These are phyloP conservation scores for Acorus calamus DNA, from an alignment of 106 monocot genomes.

Conservation along the genomic window DNA sequence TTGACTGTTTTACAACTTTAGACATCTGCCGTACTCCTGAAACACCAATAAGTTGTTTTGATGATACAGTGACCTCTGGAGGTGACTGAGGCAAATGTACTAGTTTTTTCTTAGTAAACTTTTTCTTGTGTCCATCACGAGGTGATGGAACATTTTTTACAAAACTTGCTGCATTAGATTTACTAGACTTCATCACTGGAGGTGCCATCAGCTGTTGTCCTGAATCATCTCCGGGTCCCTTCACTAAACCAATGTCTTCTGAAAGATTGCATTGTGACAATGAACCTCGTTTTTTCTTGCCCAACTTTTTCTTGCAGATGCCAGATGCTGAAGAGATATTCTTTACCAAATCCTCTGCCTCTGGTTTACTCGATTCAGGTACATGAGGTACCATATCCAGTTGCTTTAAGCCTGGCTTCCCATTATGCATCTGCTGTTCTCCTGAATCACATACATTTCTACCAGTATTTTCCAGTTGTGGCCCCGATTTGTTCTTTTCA, in stretches of 20 bases:
- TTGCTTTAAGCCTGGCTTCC: no score
- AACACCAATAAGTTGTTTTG: constrained; percentile 8
- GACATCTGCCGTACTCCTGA: constrained; percentile 11
- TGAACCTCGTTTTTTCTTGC: constrained; percentile 19
- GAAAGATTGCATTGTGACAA: constrained; percentile 3
- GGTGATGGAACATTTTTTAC: no score
- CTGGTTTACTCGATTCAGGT: no score
- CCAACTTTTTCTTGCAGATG: constrained; percentile 45
- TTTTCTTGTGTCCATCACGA: background rate
- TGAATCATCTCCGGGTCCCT: constrained; percentile 11
- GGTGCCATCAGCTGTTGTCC: constrained; percentile 2
- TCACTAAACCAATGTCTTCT: constrained; percentile 8
- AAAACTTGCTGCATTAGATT: no score
- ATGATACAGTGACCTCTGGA: constrained; percentile 9
- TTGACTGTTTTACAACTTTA: background rate
- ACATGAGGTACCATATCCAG: no score
- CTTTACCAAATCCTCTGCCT: no score
- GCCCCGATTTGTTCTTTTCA: constrained; percentile 19
- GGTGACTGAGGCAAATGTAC: constrained; percentile 4
- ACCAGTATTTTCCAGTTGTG: background rate
- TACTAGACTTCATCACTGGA: no score
- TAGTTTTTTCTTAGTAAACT: constrained; percentile 19
- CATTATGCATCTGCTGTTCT: no score
- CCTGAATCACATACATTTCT: no score
- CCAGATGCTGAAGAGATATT: no score